Conservation (phyloP, 352 stramenopile species). For the Phytophthora hibernalis region DNA sequence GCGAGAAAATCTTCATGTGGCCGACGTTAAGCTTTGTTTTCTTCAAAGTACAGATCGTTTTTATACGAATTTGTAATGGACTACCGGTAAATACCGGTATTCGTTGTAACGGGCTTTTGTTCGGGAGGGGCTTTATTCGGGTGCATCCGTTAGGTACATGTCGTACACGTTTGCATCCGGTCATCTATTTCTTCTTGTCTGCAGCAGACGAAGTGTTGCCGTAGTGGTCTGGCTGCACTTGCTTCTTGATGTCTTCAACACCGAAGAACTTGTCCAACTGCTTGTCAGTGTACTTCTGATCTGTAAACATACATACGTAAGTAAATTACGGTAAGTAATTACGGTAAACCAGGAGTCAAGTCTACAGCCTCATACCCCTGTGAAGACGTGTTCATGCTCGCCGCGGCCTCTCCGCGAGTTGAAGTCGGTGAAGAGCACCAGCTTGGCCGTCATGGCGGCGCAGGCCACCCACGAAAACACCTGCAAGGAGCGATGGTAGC, state of each 20-base stretch:
- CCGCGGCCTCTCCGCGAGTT: constrained; percentile 51
- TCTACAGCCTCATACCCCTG: constrained; percentile 47
- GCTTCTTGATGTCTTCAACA: constrained; percentile 68
- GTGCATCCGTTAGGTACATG: constrained; percentile 46
- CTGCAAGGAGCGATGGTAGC: constrained; percentile 85
- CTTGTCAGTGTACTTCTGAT: constrained; percentile 83
- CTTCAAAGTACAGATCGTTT: no score
- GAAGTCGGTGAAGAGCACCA: constrained; percentile 90
- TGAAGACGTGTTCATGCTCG: constrained; percentile 81
- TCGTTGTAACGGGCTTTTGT: no score
- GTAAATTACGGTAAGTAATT: neutral
- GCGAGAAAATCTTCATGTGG: constrained; percentile 36
- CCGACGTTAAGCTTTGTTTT: no score
- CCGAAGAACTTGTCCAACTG: constrained; percentile 91
- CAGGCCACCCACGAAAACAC: constrained; percentile 86
- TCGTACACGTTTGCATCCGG: constrained; percentile 24
- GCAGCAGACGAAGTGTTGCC: constrained; percentile 8
- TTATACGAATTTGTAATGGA: no score
- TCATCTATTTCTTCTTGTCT: constrained; percentile 35
- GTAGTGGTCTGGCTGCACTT: constrained; percentile 25
- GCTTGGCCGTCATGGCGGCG: constrained; percentile 80
- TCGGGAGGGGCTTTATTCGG: no score
- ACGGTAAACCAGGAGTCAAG: no score
- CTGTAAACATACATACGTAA: constrained; percentile 16
- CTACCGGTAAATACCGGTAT: no score